phyloP scores from a whole-genome alignment of 2,329 filamentous ascomycete genomes.

The Myotisia sp. region DNA sequence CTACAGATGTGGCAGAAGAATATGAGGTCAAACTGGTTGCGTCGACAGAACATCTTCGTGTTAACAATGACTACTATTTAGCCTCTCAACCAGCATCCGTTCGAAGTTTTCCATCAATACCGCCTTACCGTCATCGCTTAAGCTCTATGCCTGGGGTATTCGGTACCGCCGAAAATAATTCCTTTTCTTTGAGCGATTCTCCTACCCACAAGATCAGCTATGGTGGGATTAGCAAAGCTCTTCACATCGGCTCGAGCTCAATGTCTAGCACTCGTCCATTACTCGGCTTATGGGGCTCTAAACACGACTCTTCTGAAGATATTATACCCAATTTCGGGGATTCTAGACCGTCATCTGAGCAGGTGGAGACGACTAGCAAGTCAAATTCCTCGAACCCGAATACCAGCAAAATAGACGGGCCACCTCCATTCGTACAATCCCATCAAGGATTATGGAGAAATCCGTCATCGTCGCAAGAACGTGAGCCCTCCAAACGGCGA shows the following conservation, averaged over 20 bases:
- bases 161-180: conserved; percentile 15
- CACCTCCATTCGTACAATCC: conserved; percentile 16
- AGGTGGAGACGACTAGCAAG: neutral
- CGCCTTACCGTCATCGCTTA: conserved; percentile 23
- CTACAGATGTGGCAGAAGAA: conserved; percentile 25
- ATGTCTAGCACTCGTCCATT: conserved; percentile 11
- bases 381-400: neutral
- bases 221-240: conserved; percentile 6
- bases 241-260: conserved; percentile 10
- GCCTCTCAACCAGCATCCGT: conserved; percentile 13
- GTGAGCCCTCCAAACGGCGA: conserved; percentile 19
- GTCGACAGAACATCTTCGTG: conserved; percentile 47
- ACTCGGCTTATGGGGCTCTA: conserved; percentile 26
- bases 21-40: conserved; percentile 47
- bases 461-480: conserved; percentile 17
- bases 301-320: conserved; percentile 19
- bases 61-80: conserved; percentile 25
- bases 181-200: conserved; percentile 17
- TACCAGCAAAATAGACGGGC: neutral
- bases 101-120: conserved; percentile 14
- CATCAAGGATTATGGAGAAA: conserved; percentile 29
- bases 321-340: conserved; percentile 25
- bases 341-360: neutral
- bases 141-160: conserved; percentile 16
- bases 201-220: conserved; percentile 3